These are phyloP conservation scores for Xylaria cubensis DNA, from an alignment of 495 filamentous ascomycete genomes.

Conservation along the genomic window DNA sequence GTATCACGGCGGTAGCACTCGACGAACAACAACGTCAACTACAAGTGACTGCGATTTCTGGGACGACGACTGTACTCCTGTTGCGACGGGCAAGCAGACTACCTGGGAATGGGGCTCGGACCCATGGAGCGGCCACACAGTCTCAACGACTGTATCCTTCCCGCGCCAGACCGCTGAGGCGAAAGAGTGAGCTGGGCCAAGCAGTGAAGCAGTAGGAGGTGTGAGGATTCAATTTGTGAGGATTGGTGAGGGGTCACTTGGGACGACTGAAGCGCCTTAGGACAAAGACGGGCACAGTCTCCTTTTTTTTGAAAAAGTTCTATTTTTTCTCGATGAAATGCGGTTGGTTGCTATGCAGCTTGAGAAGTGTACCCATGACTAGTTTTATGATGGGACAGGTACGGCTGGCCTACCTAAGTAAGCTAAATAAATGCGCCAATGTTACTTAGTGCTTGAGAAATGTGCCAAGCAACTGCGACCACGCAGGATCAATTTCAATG, in stretches of 20 bases:
- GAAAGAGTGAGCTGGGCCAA: background rate
- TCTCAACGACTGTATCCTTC: background rate
- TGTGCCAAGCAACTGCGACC: constrained; percentile 11
- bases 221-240: background rate
- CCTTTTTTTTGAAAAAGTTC: background rate
- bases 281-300: background rate
- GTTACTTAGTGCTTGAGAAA: background rate
- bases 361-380: background rate
- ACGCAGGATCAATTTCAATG: background rate
- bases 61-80: constrained; percentile 14
- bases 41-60: constrained; percentile 20
- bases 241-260: background rate
- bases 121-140: constrained; percentile 5
- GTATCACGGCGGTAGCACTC: background rate
- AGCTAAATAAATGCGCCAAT: background rate
- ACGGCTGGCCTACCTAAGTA: background rate
- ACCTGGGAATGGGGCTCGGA: constrained; percentile 2
- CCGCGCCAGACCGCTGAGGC: background rate
- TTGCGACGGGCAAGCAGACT: background rate
- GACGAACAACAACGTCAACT: constrained; percentile 12
- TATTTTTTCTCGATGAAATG: background rate
- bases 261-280: background rate
- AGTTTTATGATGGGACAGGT: background rate
- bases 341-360: background rate
- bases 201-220: background rate